Evolutionary conservation across 129 eudicot species (phyloP).

Genomic region (Centaurea solstitialis): DNA sequence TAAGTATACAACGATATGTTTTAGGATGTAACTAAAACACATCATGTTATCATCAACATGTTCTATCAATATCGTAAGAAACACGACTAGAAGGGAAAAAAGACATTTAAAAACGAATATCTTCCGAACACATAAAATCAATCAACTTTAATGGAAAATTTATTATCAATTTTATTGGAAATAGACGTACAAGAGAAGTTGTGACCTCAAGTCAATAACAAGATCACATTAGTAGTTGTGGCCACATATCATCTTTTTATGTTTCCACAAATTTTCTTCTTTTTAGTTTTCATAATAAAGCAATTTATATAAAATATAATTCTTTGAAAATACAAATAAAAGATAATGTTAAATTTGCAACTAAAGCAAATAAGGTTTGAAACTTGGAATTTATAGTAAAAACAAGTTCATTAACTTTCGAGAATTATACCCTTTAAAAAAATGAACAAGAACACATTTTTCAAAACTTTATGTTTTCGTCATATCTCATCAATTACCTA

Average conservation of each 20-base stretch:
- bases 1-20: not conserved
- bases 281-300: not conserved
- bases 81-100: not conserved
- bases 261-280: slow-evolving; percentile 2
- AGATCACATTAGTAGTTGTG: slow-evolving; percentile 30
- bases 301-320: not conserved
- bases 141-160: not conserved
- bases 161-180: not conserved
- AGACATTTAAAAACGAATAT: not conserved
- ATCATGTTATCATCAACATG: too few relatives aligned
- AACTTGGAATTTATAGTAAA: too few relatives aligned
- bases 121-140: slow-evolving; percentile 1
- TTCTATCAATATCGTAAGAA: not conserved
- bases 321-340: not conserved
- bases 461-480: too few relatives aligned
- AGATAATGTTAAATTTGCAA: not conserved
- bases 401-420: too few relatives aligned
- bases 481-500: too few relatives aligned
- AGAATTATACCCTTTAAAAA: too few relatives aligned
- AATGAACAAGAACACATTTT: too few relatives aligned
- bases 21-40: not conserved
- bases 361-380: not conserved
- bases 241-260: slow-evolving; percentile 28
- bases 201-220: slow-evolving; percentile 28
- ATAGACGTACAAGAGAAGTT: slow-evolving; percentile 15